A percentile compares a stretch with the other conserved stretches of the same genome.
Conservation (phyloP, 129 eudicot species). For the Deinandra increscens region DNA sequence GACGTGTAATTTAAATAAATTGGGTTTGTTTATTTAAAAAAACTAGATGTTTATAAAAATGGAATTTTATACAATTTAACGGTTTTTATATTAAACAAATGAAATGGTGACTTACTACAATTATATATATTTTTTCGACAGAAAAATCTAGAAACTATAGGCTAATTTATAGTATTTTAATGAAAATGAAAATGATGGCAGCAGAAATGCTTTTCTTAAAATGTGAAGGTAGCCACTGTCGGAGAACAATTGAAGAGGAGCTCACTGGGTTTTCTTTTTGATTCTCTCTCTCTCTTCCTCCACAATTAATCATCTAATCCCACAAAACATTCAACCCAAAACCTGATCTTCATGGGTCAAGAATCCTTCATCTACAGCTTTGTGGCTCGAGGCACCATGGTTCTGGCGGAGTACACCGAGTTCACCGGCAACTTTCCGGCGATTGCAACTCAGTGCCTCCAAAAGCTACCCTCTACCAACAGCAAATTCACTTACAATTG, state of each 20-base stretch:
- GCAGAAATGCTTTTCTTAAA: constrained; percentile 33
- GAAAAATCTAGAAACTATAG: constrained; percentile 10
- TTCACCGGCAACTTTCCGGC: constrained; percentile 89
- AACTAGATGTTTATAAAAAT: too few species aligned
- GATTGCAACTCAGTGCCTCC: constrained; percentile 85
- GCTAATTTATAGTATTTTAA: constrained; percentile 10
- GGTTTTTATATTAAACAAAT: too few species aligned
- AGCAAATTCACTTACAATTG: constrained; percentile 70
- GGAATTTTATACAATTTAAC: too few species aligned
- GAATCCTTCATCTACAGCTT: constrained; percentile 91
- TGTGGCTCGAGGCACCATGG: constrained; percentile 83
- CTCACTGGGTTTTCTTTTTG: constrained; percentile 25
- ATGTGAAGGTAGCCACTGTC: constrained; percentile 28
- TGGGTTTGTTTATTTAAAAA: too few species aligned
- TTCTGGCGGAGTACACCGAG: constrained; percentile 82
- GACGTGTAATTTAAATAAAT: too few species aligned
- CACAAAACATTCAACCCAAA: constrained; percentile 3
- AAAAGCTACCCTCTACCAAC: constrained; percentile 65
- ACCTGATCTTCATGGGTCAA: constrained; percentile 51
- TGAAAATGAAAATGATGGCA: constrained; percentile 15
- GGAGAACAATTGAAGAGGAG: constrained; percentile 24
- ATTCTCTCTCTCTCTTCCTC: constrained; percentile 17
- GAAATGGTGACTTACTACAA: too few species aligned
- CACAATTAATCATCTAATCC: not conserved
- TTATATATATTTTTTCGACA: not conserved